phyloP scores from a whole-genome alignment of 163 green algal species.

The Coccomyxa subellipsoidea region DNA sequence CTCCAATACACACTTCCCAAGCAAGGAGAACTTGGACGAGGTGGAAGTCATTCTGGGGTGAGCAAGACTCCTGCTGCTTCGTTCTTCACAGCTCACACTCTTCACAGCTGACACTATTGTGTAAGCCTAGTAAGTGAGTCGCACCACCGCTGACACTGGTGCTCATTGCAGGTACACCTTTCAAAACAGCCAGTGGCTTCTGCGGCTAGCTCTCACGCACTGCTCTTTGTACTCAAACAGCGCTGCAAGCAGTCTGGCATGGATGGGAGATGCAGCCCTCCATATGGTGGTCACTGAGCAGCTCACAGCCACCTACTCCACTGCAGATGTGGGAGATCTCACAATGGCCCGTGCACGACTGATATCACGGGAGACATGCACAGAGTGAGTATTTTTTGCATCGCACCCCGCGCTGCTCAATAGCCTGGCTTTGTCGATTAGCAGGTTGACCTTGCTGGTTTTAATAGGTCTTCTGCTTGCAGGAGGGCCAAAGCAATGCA shows the following conservation, averaged over 20 bases:
- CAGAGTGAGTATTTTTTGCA: background rate
- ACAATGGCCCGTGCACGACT: background rate
- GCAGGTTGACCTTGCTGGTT: background rate
- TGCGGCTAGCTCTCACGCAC: slow-evolving; percentile 36
- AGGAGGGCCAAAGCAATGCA: background rate
- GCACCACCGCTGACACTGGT: background rate
- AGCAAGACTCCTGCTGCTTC: background rate
- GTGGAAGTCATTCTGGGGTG: background rate
- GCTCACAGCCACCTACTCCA: slow-evolving; percentile 15
- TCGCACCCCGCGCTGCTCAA: too few relatives aligned
- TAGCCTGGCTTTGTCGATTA: background rate
- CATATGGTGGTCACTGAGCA: slow-evolving; percentile 27
- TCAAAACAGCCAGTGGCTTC: slow-evolving; percentile 27
- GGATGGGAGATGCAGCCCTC: slow-evolving; percentile 39
- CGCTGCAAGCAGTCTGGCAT: slow-evolving; percentile 25
- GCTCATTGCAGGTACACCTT: slow-evolving; percentile 4
- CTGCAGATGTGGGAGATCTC: slow-evolving; percentile 4
- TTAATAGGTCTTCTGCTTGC: background rate
- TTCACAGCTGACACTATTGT: too few relatives aligned
- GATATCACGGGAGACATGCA: background rate
- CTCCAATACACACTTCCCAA: background rate
- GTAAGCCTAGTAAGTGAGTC: too few relatives aligned
- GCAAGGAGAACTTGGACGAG: background rate
- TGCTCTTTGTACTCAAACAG: background rate
- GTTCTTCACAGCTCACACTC: too few relatives aligned